Evolutionary conservation across 169 alveolate genomes (phyloP).

Genomic region (Eimeria acervulina): DNA sequence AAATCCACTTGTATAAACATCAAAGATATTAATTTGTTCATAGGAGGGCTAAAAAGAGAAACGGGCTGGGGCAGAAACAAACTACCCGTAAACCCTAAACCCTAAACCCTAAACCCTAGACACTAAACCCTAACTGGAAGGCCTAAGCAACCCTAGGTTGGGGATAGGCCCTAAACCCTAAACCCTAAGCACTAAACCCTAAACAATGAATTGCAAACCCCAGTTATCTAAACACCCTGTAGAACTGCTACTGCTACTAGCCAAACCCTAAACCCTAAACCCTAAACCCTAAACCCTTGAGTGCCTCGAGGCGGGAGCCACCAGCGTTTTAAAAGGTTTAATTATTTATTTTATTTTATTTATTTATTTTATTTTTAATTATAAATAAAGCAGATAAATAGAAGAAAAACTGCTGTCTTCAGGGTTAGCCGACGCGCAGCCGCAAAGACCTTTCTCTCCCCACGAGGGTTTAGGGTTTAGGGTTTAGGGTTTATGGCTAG

Average conservation of each 20-base stretch:
- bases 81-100: not conserved
- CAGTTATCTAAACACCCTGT: not conserved
- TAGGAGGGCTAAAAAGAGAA: not conserved
- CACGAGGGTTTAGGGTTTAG: constrained; percentile 8
- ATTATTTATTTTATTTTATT: not conserved
- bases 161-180: not conserved
- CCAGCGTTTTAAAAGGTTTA: not conserved
- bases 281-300: not conserved
- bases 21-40: not conserved
- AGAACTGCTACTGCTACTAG: too few species aligned
- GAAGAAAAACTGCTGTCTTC: not conserved
- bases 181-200: not conserved
- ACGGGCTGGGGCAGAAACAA: not conserved
- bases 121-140: not conserved
- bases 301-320: not conserved
- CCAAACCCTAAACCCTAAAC: not conserved
- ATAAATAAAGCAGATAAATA: not conserved
- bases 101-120: not conserved
- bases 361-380: not conserved
- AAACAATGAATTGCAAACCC: not conserved
- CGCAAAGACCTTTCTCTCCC: not conserved
- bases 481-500: constrained; percentile 25
- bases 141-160: not conserved
- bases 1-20: too few species aligned
- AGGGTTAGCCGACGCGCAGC: not conserved